Conservation (phyloP, 352 stramenopile species). For the Phytopythium mirpurense region DNA sequence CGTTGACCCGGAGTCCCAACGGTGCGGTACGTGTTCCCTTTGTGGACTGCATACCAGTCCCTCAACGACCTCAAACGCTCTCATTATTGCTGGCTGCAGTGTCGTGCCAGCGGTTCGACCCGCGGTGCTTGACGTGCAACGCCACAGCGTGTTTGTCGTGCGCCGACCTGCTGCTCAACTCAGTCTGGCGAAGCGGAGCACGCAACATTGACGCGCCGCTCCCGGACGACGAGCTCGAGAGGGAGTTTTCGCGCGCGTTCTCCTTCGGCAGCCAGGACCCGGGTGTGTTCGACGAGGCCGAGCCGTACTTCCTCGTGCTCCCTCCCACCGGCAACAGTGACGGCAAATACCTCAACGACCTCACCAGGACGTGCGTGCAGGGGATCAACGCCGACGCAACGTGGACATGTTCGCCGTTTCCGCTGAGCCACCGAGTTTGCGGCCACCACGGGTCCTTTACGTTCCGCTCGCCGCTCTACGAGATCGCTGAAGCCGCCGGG, state of each 20-base stretch:
- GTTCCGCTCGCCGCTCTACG: conserved; percentile 86
- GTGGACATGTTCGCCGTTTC: conserved; percentile 53
- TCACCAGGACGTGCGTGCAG: conserved; percentile 51
- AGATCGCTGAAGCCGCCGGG: conserved; percentile 56
- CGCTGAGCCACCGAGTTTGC: conserved; percentile 84
- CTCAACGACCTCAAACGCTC: not conserved
- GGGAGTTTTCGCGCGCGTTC: conserved; percentile 88
- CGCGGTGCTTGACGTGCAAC: conserved; percentile 88
- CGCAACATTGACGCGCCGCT: conserved; percentile 60
- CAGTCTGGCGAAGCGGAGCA: conserved; percentile 84
- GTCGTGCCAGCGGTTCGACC: conserved; percentile 86
- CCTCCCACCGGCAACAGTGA: conserved; percentile 4
- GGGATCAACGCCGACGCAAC: conserved; percentile 43
- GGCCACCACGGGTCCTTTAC: conserved; percentile 87
- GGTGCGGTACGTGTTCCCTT: conserved; percentile 48
- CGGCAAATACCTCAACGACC: conserved; percentile 40
- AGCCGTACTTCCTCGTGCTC: conserved; percentile 63
- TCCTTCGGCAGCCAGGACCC: conserved; percentile 89
- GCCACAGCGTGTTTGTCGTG: conserved; percentile 78
- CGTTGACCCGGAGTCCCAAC: conserved; percentile 52
- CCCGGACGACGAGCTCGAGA: conserved; percentile 83
- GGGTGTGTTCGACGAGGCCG: conserved; percentile 91
- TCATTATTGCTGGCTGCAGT: conserved; percentile 17
- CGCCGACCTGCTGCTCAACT: conserved; percentile 88
- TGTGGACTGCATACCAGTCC: no score